Base-by-base conservation (phyloP, 2,329 filamentous ascomycete genomes). In the Ramularia endophylla region DNA sequence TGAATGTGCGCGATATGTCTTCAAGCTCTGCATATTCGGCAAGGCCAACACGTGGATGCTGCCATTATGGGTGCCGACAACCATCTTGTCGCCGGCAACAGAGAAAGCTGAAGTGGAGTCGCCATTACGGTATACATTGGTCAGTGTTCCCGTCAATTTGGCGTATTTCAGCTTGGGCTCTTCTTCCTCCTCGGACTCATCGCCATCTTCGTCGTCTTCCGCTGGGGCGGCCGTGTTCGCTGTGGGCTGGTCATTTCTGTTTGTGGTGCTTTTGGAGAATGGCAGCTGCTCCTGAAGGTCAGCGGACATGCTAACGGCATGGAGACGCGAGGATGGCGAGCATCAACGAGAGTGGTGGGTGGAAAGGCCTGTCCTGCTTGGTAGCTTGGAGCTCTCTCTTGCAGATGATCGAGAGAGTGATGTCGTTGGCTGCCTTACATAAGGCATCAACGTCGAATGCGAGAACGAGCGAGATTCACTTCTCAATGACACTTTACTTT, bases 31-130 rank as follows among this genome's bases (percentile, higher is more conserved):
- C 60, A 97, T 85, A 5, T 80, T 78, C 1, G 92, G 89, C 13
- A 97, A 66, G 50, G 87, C 83, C 34, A 95, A 70, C 47, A 95
- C 83, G 70, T 98, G 85, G 57, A 97, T 90, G 58, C 92, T 95
- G 56, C 92, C 92, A 67, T 94, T 95, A 64, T 98, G 90, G 22
- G 92, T 95, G 52, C 90, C 92, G 54, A 94, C 73, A 48, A 95
- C 87, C 90, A 97, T 94, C 71, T 97, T 97, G 71, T 98, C 90
- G 38, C 90, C 90, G 29, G 85, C 85, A 36, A 94, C 87, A 36
- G 94, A 69, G 62, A 95, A 95, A 7, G 86, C 73, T 65, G 89
- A 95, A 18, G 90, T 95, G 54, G 88, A 87, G 74, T 98, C 92
- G 54, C 87, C 89, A 68, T 94, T 95, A 44, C 88, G 82, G 68